These are phyloP conservation scores for Xylariaceae sp. DNA, from an alignment of 2,329 filamentous ascomycete species.

Conservation along the genomic window DNA sequence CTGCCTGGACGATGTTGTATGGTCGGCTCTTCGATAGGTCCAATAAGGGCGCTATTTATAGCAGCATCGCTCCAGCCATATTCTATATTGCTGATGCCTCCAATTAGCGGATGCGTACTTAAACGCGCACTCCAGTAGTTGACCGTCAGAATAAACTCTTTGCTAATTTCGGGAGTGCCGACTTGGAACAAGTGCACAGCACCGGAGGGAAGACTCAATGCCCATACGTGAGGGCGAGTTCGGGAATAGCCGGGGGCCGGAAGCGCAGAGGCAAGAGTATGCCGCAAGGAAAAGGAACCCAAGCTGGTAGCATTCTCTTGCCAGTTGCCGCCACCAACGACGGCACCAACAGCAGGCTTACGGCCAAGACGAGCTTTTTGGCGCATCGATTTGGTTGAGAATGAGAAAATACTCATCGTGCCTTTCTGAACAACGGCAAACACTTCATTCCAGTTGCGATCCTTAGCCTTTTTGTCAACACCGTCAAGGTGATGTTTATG, in stretches of 20 bases:
- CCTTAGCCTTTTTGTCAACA: constrained; percentile 85
- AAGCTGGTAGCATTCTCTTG: constrained; percentile 91
- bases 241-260: constrained; percentile 92
- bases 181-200: constrained; percentile 98
- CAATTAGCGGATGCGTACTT: constrained; percentile 87
- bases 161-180: constrained; percentile 88
- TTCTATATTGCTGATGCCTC: constrained; percentile 93
- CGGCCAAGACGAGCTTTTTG: constrained; percentile 55
- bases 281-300: constrained; percentile 80
- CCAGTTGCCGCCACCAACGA: constrained; percentile 96
- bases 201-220: constrained; percentile 83
- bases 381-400: constrained; percentile 74
- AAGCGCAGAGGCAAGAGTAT: constrained; percentile 85
- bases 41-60: constrained; percentile 58
- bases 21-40: constrained; percentile 47
- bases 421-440: constrained; percentile 97
- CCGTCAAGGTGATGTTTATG: constrained; percentile 96
- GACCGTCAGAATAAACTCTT: constrained; percentile 87
- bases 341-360: constrained; percentile 51
- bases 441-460: constrained; percentile 89
- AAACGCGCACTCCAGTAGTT: constrained; percentile 98
- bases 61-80: constrained; percentile 92
- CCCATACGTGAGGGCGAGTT: constrained; percentile 86
- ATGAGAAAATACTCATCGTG: constrained; percentile 90
- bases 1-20: constrained; percentile 48